Base-by-base conservation (phyloP, 345 rosid species). In the Gossypioides kirkii region DNA sequence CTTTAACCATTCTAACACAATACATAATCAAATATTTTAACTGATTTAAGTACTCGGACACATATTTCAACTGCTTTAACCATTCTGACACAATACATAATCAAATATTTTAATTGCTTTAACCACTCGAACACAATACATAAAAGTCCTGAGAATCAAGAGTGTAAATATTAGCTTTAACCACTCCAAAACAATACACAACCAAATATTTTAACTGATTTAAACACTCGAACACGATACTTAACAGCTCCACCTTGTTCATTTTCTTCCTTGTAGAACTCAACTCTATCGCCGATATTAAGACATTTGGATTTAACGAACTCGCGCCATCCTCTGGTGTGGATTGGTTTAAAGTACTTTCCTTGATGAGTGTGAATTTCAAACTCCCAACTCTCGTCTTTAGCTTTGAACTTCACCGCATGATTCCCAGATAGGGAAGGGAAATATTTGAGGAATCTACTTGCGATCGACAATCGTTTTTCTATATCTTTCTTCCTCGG, bases 251-350 rank as follows among this genome's bases (percentile, higher is more conserved):
- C 52, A 25, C 10, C 64, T 28, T 28, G 42, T 60, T 43, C 7
- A 41, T 42, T 10, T n/a, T n/a, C n/a, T 14, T 28, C 38, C 23
- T 1, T 9, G 14, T 25, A 67, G n/a, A 74, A 66, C 20, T 1
- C 18, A 54, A 74, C 32, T 60, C n/a, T 66, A 28, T 74, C 56
- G 45, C 66, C 66, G 11, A 45, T 3, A 28, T 11, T 7, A 66
- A 74, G 77, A 8, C 56, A 20, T 28, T 74, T 56, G 36, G 4
- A n/a, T 5, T 58, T 17, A 28, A 36, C 78, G 38, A 69, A 59
- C 6, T 45, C 50, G 0, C 47, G 61, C 78, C 78, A 75, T 4
- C 78, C 78, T 50, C 60, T 47, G 13, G 67, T 42, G 6, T 68
- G 55, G 9, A 66, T 66, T 2, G 77, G 77, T 45, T 54, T 74